phyloP scores from a whole-genome alignment of 2,329 filamentous ascomycete genomes.

The Zymoseptoria ardabiliae region DNA sequence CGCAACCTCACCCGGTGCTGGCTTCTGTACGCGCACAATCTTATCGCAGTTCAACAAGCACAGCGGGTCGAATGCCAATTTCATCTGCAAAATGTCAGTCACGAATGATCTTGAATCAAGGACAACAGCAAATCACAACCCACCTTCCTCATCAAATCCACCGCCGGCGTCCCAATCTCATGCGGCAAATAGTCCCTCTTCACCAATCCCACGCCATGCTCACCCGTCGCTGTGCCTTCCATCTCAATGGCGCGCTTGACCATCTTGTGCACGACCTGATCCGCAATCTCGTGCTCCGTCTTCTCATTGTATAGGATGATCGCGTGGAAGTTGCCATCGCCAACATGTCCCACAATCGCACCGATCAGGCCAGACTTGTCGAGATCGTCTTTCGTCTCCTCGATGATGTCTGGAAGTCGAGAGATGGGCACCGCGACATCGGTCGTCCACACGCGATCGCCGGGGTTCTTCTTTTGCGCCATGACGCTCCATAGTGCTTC shows the following conservation, averaged over 20 bases:
- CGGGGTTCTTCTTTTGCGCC: slow-evolving; percentile 52
- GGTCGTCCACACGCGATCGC: slow-evolving; percentile 67
- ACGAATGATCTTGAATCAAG: background rate
- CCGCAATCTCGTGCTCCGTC: slow-evolving; percentile 55
- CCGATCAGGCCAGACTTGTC: slow-evolving; percentile 54
- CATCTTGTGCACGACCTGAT: slow-evolving; percentile 72
- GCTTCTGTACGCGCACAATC: slow-evolving; percentile 50
- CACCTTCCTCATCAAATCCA: slow-evolving; percentile 77
- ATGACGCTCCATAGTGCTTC: slow-evolving; percentile 67
- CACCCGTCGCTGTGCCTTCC: slow-evolving; percentile 78
- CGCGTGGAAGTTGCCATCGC: slow-evolving; percentile 68
- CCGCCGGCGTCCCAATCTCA: slow-evolving; percentile 65
- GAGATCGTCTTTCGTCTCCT: slow-evolving; percentile 65
- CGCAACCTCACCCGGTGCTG: slow-evolving; percentile 41
- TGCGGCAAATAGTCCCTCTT: slow-evolving; percentile 78
- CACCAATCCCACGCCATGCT: slow-evolving; percentile 76
- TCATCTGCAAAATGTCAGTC: slow-evolving; percentile 49
- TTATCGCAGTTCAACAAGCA: slow-evolving; percentile 60
- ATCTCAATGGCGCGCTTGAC: slow-evolving; percentile 72
- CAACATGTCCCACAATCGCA: slow-evolving; percentile 65
- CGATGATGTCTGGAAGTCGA: slow-evolving; percentile 63
- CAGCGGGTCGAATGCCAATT: slow-evolving; percentile 71
- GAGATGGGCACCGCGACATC: slow-evolving; percentile 75
- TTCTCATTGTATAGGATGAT: slow-evolving; percentile 60
- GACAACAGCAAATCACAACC: slow-evolving; percentile 18